Conservation (phyloP, 1,284 basidiomycete species). For the Rhodotorula sp. region DNA sequence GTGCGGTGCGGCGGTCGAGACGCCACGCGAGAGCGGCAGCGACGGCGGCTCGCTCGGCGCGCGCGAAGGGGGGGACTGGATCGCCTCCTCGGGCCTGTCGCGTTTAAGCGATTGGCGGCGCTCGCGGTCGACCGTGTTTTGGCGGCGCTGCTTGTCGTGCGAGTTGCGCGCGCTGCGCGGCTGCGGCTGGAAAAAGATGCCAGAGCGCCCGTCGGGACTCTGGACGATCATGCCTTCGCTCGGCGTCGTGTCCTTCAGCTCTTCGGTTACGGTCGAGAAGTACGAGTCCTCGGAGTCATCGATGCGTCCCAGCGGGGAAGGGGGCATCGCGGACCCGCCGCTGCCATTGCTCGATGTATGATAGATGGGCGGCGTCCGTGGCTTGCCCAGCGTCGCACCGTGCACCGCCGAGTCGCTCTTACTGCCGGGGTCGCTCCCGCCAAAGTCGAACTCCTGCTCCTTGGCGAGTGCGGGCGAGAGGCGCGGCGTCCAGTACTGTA, state of each 20-base stretch:
- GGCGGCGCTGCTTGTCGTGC: background rate
- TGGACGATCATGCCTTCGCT: slow-evolving; percentile 83
- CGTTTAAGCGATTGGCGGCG: background rate
- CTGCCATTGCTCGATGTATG: slow-evolving; percentile 12
- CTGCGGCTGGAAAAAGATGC: slow-evolving; percentile 88
- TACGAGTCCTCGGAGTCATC: slow-evolving; percentile 56
- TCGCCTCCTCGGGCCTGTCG: slow-evolving; percentile 4
- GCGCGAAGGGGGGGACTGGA: background rate
- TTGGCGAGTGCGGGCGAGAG: slow-evolving; percentile 60
- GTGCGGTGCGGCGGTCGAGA: slow-evolving; percentile 25
- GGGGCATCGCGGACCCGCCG: slow-evolving; percentile 27
- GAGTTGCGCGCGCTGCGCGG: slow-evolving; percentile 25
- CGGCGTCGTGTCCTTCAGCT: slow-evolving; percentile 68
- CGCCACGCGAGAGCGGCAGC: background rate
- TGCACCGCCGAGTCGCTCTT: background rate
- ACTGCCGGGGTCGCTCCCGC: background rate
- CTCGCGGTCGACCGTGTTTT: background rate
- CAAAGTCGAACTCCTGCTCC: slow-evolving; percentile 37
- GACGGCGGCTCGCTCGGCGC: background rate
- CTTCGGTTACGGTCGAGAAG: slow-evolving; percentile 70
- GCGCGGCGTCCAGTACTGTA: slow-evolving; percentile 45
- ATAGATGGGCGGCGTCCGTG: slow-evolving; percentile 37
- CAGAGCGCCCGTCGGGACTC: slow-evolving; percentile 85
- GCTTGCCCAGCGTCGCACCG: slow-evolving; percentile 15
- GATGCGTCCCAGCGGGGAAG: slow-evolving; percentile 41